phyloP scores from a whole-genome alignment of 495 filamentous ascomycete genomes.

The Penicillium psychrofluorescens region DNA sequence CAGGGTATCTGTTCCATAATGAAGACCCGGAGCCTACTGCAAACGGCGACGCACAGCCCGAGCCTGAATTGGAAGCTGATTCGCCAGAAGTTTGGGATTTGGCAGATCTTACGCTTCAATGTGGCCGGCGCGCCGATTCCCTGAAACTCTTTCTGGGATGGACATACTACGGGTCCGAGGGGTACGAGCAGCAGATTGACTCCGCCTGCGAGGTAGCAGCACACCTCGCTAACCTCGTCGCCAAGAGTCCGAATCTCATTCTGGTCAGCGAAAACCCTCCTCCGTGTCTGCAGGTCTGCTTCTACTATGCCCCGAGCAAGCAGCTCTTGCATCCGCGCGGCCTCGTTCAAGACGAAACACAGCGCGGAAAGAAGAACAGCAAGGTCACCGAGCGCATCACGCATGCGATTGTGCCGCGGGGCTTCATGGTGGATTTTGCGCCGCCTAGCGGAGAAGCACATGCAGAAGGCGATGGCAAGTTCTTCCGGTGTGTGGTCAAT shows the following conservation, averaged over 20 bases:
- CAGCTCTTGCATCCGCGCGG: conserved; percentile 34
- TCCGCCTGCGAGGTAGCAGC: conserved; percentile 58
- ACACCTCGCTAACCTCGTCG: conserved; percentile 55
- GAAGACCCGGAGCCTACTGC: conserved; percentile 17
- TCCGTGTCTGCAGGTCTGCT: conserved; percentile 91
- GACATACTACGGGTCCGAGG: conserved; percentile 73
- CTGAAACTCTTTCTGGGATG: conserved; percentile 83
- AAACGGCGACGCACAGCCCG: conserved; percentile 5
- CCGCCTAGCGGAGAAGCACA: conserved; percentile 51
- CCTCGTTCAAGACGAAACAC: conserved; percentile 27
- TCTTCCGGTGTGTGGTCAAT: conserved; percentile 88
- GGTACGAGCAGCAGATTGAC: conserved; percentile 59
- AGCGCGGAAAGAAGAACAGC: conserved; percentile 55
- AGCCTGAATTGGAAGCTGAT: conserved; percentile 23
- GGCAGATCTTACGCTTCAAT: conserved; percentile 90
- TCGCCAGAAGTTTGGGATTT: conserved; percentile 73
- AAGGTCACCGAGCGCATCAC: conserved; percentile 62
- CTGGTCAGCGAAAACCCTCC: conserved; percentile 70
- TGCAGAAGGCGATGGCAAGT: conserved; percentile 56
- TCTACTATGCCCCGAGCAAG: conserved; percentile 67
- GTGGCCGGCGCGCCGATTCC: conserved; percentile 76
- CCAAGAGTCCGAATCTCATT: conserved; percentile 49
- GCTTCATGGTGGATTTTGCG: conserved; percentile 94
- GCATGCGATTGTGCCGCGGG: conserved; percentile 54
- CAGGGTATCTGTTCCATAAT: conserved; percentile 80